Base-by-base conservation (phyloP, 805 yeast genomes). In the Nakazawaea molendinolei region DNA sequence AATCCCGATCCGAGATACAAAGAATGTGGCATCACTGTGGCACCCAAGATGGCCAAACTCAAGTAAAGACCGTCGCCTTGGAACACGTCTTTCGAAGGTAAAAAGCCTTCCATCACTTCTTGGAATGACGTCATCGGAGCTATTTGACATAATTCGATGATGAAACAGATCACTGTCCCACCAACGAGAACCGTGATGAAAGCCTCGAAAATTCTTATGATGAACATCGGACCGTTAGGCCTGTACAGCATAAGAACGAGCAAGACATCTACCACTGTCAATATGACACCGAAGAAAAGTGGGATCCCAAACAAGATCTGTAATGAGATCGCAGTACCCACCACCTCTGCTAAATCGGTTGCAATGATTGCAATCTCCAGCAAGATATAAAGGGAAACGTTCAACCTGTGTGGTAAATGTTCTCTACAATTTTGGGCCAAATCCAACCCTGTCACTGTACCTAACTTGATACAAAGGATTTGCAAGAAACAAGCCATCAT, bases 21-120 rank as follows among this genome's bases (percentile, higher is more conserved):
- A 1, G 89, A 79, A 52, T 87, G 95, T 2, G 96, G 96, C 96
- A 87, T 87, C 17, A 87, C 95, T 0, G 95, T 87, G 8, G 96
- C 95, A 17, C 96, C 96, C 36, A 86, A 65, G 33, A 87, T 84
- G 18, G 95, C 95, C 46, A 89, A 65, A 17, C 90, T 75, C 15
- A 86, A 61, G 50, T 79, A 86, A 20, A 84, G 58, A 0, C 95
- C 92, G 50, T 72, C 69, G 50, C 70, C 74, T 47, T 76, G 77
- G 19, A 64, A 58, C 38, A 76, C 65, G 36, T 75, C 67, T n/a
- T 52, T 58, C 8, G 76, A 69, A 0, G 97, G 97, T 14, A 86
- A 49, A 47, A 80, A 84, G 0, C 95, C 95, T 45, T 61, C 57
- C 33, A 73, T 55, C 4, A 87, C 69, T 4, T 65, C 72, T 8